Evolutionary conservation across 345 rosid species (phyloP).

Genomic region (Noccaea bulbosa): DNA sequence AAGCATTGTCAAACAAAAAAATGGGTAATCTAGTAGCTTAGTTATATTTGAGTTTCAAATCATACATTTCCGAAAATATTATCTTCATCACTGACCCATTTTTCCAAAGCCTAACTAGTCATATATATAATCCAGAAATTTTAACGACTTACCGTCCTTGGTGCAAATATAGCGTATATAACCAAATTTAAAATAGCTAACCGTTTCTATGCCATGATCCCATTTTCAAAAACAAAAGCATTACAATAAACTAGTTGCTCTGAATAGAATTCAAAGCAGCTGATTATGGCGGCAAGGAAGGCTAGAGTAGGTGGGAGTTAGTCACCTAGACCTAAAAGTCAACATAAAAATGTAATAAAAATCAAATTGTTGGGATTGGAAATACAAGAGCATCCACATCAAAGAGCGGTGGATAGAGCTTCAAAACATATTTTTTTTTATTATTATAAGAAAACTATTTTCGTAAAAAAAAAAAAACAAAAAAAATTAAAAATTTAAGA

Average conservation of each 20-base stretch:
- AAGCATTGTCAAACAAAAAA: no score
- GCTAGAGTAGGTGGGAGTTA: constrained; percentile 6
- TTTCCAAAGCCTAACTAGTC: background rate
- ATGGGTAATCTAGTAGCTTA: no score
- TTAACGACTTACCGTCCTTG: background rate
- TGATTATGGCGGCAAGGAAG: constrained; percentile 21
- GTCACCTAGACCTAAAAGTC: constrained; percentile 26
- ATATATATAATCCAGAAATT: background rate
- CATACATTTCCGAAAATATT: no score
- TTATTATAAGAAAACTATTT: no score
- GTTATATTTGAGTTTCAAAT: no score
- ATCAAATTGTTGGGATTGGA: constrained; percentile 14
- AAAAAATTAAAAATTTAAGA: no score
- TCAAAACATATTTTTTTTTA: no score
- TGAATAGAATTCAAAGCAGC: constrained; percentile 10
- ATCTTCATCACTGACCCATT: no score
- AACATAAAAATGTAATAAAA: background rate
- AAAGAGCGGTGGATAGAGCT: no score
- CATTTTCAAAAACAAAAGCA: background rate
- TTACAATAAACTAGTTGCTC: background rate
- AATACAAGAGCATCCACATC: no score
- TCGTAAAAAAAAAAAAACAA: no score
- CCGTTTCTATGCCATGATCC: background rate
- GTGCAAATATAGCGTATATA: background rate
- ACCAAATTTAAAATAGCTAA: background rate